Evolutionary conservation across 495 filamentous ascomycete genomes (phyloP), one percentile per base, ranked within the genome.

Genomic region (Penicillium verhagenii): DNA sequence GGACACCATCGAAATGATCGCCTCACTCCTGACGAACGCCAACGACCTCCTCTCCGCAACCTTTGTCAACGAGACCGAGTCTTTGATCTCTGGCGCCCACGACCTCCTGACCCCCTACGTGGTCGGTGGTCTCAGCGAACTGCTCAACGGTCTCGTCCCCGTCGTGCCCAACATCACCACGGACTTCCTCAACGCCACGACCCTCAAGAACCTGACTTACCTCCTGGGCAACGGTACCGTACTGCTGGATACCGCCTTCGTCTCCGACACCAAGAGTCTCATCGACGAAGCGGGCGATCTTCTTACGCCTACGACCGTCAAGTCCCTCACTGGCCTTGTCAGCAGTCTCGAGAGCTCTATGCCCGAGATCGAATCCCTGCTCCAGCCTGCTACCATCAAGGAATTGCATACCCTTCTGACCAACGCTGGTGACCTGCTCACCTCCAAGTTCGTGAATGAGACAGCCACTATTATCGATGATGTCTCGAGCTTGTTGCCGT

Each of bases 351-450:
- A 64, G 6, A 58, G 66, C 14, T 50, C 61, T 4, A 53, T 65
- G 44, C 66, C 58, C 18, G 67, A 65, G 62, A 49, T 69, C 52
- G 40, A 63, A 50, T 66, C 66, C 16, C 51, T 79, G 28, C 39
- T 77, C 4, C 64, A 61, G 9, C 50, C 66, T 0, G 54, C 68
- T n/a, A 72, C 69, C 4, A 61, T 79, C 49, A 61, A 61, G 37
- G 68, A 72, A 20, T 59, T 78, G 4, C 50, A 67, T 24, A 65
- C 65, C n/a, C 69, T 79, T 13, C 63, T 78, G 38, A 61, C 61
- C 1, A 78, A 79, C 39, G 74, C 74, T n/a, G 68, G 70, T 44
- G 63, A 68, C 21, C 65, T 79, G 2, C 50, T 79, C 10, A 75
- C 71, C 2, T 52, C 49, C 23, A 60, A 71, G 39, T 77, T 79